Percentiles rank a stretch among this genome's conserved stretches.
Conservation (phyloP, 768 basidiomycete genomes). For the Candolleomyces eurysporus region DNA sequence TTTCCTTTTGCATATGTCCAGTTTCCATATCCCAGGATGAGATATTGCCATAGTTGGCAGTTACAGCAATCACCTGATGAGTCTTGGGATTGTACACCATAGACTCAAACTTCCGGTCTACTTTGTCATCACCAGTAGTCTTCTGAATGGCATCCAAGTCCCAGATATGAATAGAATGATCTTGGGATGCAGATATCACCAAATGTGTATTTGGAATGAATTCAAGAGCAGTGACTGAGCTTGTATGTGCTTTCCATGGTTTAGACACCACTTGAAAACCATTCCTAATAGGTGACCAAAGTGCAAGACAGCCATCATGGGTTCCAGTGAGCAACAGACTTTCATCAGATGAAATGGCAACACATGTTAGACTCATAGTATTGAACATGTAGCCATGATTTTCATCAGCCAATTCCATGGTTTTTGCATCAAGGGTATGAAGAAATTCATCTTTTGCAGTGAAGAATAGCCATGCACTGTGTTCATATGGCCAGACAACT, state of each 20-base stretch:
- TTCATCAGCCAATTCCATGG: not conserved
- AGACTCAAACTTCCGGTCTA: not conserved
- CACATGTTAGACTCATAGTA: not conserved
- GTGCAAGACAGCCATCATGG: not conserved
- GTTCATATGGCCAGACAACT: not conserved
- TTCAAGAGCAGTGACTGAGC: conserved; percentile 11
- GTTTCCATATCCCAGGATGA: not conserved
- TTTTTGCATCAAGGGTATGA: not conserved
- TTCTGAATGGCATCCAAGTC: not conserved
- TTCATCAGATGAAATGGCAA: not conserved
- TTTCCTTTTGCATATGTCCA: not conserved
- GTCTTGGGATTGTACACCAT: not conserved
- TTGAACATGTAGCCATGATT: not conserved
- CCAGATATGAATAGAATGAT: conserved; percentile 4
- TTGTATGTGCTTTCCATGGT: conserved; percentile 11
- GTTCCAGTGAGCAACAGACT: not conserved
- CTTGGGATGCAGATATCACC: conserved; percentile 13
- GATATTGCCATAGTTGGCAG: not conserved
- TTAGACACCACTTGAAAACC: not conserved
- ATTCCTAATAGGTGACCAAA: not conserved
- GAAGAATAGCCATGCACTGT: not conserved
- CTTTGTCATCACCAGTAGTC: not conserved
- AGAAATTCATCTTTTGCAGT: not conserved
- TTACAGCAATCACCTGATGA: not conserved
- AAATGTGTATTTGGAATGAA: conserved; percentile 23